A percentile compares a stretch with the other conserved stretches of the same genome.
Conservation (phyloP, 176 grass and related monocot genomes). For the Oryza glumipatula region DNA sequence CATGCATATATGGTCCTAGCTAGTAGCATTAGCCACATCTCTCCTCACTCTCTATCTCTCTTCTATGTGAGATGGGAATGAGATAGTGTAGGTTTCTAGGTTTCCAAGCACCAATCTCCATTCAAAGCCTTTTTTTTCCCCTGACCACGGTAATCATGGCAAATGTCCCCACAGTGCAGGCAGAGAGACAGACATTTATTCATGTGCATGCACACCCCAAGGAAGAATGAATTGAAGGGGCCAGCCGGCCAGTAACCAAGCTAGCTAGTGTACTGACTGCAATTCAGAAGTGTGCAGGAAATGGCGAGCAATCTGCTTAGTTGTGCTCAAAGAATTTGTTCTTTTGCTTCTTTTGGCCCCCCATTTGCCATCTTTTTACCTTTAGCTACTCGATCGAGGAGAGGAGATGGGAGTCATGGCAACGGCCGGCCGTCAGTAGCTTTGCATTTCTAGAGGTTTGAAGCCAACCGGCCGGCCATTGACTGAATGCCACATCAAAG, state of each 20-base stretch:
- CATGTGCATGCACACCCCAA: conserved; percentile 46
- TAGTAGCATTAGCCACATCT: background rate
- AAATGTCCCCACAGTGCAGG: conserved; percentile 58
- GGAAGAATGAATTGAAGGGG: conserved; percentile 31
- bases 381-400: conserved; percentile 59
- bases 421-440: conserved; percentile 30
- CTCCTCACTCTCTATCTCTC: background rate
- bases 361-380: conserved; percentile 56
- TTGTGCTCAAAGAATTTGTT: conserved; percentile 76
- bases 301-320: conserved; percentile 67
- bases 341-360: conserved; percentile 51
- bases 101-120: conserved; percentile 67
- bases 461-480: conserved; percentile 61
- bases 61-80: background rate
- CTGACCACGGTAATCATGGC: conserved; percentile 51
- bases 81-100: conserved; percentile 51
- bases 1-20: conserved; percentile 42
- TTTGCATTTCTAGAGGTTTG: conserved; percentile 80
- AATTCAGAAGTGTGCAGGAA: conserved; percentile 20
- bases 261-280: background rate
- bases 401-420: conserved; percentile 47
- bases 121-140: conserved; percentile 52
- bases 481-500: conserved; percentile 54
- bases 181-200: conserved; percentile 42
- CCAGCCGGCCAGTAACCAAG: conserved; percentile 8